Evolutionary conservation across 306 rosid species (phyloP), one percentile per base, ranked within the genome.

Genomic region (Fragaria ananassa): DNA sequence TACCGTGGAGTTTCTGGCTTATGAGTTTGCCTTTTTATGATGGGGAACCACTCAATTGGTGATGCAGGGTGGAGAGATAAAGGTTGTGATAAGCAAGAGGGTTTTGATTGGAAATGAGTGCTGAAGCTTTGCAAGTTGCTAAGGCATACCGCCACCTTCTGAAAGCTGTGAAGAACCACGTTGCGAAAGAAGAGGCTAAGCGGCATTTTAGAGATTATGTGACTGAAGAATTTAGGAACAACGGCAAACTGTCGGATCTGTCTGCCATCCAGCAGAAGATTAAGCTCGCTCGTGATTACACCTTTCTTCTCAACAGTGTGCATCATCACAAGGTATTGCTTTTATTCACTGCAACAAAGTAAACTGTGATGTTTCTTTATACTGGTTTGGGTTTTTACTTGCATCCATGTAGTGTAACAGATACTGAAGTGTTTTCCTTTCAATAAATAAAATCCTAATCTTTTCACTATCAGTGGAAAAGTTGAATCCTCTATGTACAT

Each of bases 291-390:
- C 83, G 18, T 3, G 92, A 92, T 76, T 95, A 92, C 79, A 83
- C 97, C 67, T 70, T 57, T 78, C 80, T 90, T 50, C 97, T 92
- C 63, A 92, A 91, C 66, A 80, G 89, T n/a, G 96, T 95, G 60
- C 97, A 95, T 78, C 90, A 89, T 84, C 97, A 92, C 66, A 82
- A 92, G 97, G 99, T 78, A 85, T 50, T 76, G 11, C 64, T 64
- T 62, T 76, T 68, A 63, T 75, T 77, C 81, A 34, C 44, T 67
- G 62, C 45, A 49, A 23, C 68, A 18, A 15, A 62, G 25, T 31
- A 4, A 29, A 6, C 47, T 39, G 31, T 17, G n/a, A 34, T 9
- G 61, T 13, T 1, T 5, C 19, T 70, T 5, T 29, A 17, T 60
- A 14, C 17, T n/a, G 18, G 41, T 76, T 76, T 45, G 50, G 29